Conservation (phyloP, 306 rosid species). For the Trifolium dubium region DNA sequence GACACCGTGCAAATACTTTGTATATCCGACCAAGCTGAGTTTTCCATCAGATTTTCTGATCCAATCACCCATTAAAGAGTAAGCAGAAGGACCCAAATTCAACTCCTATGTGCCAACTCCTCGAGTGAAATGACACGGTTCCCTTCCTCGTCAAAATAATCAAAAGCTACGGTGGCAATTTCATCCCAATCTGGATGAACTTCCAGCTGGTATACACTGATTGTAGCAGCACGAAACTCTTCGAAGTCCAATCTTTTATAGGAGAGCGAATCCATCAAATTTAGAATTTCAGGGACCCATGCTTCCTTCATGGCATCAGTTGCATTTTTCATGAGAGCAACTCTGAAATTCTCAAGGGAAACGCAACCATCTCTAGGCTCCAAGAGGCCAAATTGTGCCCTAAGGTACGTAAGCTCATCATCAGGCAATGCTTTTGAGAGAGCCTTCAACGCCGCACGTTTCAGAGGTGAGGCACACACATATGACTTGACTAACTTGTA, state of each 20-base stretch:
- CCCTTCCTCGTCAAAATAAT: constrained; percentile 74
- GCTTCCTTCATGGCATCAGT: constrained; percentile 97
- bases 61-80: constrained; percentile 80
- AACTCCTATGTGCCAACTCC: constrained; percentile 96
- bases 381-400: constrained; percentile 77
- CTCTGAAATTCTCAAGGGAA: constrained; percentile 75
- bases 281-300: constrained; percentile 70
- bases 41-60: constrained; percentile 83
- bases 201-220: constrained; percentile 89
- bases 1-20: constrained; percentile 91
- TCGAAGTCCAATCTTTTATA: constrained; percentile 76
- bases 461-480: constrained; percentile 78
- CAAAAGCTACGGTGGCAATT: constrained; percentile 73
- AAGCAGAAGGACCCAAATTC: constrained; percentile 78
- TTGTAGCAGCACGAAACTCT: constrained; percentile 93
- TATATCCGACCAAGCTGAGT: constrained; percentile 81
- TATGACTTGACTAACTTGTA: constrained; percentile 84
- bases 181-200: constrained; percentile 82
- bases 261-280: constrained; percentile 79
- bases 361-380: constrained; percentile 77
- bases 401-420: constrained; percentile 82
- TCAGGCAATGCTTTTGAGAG: constrained; percentile 83
- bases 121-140: constrained; percentile 78
- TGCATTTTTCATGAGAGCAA: constrained; percentile 79
- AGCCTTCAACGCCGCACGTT: constrained; percentile 89